Evolutionary conservation across 108 stramenopile species (phyloP).

Genomic region (Cyclotella baltica): DNA sequence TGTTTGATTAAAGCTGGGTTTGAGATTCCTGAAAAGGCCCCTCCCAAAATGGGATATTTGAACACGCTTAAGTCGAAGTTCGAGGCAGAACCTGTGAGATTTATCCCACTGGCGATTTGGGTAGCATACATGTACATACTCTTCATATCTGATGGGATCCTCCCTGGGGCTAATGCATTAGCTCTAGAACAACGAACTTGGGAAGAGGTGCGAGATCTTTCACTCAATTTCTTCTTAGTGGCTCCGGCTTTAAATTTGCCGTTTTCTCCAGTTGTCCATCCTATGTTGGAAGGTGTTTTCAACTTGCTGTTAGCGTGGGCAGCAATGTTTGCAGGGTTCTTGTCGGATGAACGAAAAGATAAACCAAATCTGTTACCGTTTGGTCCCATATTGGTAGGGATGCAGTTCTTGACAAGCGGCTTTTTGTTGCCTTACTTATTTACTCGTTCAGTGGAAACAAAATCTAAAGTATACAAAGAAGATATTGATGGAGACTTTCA

Average conservation of each 20-base stretch:
- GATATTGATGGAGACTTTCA: conserved; percentile 28
- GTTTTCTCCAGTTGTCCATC: conserved; percentile 79
- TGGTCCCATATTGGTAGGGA: conserved; percentile 78
- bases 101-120: conserved; percentile 65
- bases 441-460: conserved; percentile 58
- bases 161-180: conserved; percentile 76
- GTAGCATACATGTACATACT: conserved; percentile 81
- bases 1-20: conserved; percentile 53
- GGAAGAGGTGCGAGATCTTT: conserved; percentile 84
- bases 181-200: conserved; percentile 82
- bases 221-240: conserved; percentile 87
- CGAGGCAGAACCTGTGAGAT: conserved; percentile 66
- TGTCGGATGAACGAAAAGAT: conserved; percentile 77
- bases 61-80: conserved; percentile 60
- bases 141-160: conserved; percentile 79
- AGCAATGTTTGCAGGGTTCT: conserved; percentile 89
- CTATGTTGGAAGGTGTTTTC: conserved; percentile 89
- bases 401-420: conserved; percentile 91
- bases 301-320: conserved; percentile 90
- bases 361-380: conserved; percentile 75
- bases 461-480: conserved; percentile 37
- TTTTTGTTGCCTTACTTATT: conserved; percentile 88
- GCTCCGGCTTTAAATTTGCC: conserved; percentile 75
- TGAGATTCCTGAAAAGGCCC: conserved; percentile 67
- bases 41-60: conserved; percentile 47